Evolutionary conservation across 176 grass and related monocot genomes (phyloP), one percentile per base, ranked within the genome.

Genomic region (Thinopyrum elongatum): DNA sequence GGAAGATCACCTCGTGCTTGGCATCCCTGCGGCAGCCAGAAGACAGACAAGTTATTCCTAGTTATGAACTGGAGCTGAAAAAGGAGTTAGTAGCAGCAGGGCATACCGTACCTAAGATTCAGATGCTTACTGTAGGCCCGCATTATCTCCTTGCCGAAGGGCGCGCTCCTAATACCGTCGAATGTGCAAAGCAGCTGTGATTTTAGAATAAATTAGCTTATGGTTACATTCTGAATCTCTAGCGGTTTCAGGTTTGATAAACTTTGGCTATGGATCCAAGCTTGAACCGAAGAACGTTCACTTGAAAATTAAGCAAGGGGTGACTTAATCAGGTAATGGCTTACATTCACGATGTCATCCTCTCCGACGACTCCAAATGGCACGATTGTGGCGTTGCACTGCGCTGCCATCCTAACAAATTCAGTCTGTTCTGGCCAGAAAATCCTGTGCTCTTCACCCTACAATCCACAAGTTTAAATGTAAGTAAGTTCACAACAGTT

Each of bases 381-480:
- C 61, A 92, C 90, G 44, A 92, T 94, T 30, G 84, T 92, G 49
- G 92, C 92, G 15, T 80, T 86, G 25, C 90, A 89, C 73, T 92
- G 84, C n/a, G 92, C 87, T 49, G 90, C 84, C 90, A 94, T 85
- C 86, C 87, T 90, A 8, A 94, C 87, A 78, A 94, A 94, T 70
- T 92, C 90, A 3, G 92, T 70, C 42, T 80, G 69, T 7, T 70
- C 69, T 79, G 92, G 87, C 90, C 90, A 92, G 46, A 91, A 87
- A 35, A 94, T 28, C 60, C 80, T 90, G 87, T 94, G 82, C 63
- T 89, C 84, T 85, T 92, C 92, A 19, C 87, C 92, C 92, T 94
- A 42, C 23, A 65, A 47, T 67, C 21, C 28, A 34, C 28, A 29
- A 19, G 36, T 35, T 36, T 4, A 15, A 38, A n/a, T 63, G 21